Base-by-base conservation (phyloP, 768 basidiomycete genomes). In the Tricholoma saponaceum region DNA sequence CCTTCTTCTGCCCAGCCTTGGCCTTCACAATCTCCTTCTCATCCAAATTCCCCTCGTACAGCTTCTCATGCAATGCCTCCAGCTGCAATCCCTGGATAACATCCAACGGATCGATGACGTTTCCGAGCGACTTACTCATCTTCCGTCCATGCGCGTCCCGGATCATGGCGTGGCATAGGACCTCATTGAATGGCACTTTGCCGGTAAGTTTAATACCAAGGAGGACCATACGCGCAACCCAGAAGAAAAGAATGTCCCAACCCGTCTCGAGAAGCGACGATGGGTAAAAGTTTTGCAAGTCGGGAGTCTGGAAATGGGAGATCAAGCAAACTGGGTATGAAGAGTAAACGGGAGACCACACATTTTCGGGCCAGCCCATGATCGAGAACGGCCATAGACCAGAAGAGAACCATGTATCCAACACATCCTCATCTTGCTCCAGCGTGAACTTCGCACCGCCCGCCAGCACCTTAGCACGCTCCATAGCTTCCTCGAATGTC, bases 241-340 rank as follows among this genome's bases (percentile, higher is more conserved):
- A 99, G 84, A 98, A 98, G 82, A 95, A 95, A n/a, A 99, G 73
- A 66, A 98, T 98, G 62, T 98, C 97, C 96, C 97, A 98, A 47
- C 97, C 97, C 0, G 97, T 99, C 75, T 98, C 97, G 28, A 98
- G 83, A 44, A 98, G 64, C n/a, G 86, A 83, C 2, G 92, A 75
- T 0, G 97, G 97, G 71, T 95, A 99, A 77, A 92, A 98, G 28
- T 78, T 76, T 61, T 85, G 70, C 41, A 92, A 64, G 68, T 98
- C 96, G 4, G 74, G 60, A 0, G 93, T 95, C 92, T 93, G 22
- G 57, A 53, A 65, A 39, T 25, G 8, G 5, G 26, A 58, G 50
- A 52, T 47, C 53, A 22, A 60, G 55, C 13, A 18, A 9, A 50
- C 44, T 46, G 4, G 4, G 22, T 3, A 41, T 13, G 5, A 18